Conservation (phyloP, 2,329 filamentous ascomycete genomes). For the Neoscytalidium dimidiatum region DNA sequence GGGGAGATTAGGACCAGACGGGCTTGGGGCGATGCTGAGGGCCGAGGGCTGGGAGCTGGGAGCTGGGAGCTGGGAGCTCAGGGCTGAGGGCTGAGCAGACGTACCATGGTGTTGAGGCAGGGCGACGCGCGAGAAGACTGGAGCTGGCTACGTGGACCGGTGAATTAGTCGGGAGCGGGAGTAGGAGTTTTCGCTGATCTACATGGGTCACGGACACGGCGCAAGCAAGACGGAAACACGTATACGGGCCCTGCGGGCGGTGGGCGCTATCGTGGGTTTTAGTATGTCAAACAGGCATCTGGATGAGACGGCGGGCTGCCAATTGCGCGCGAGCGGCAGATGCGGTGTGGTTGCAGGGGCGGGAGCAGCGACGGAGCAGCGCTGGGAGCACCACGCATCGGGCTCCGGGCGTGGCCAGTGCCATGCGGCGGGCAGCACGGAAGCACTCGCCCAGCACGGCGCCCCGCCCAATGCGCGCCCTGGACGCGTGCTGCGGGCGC, state of each 20-base stretch:
- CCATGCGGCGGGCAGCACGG: conserved; percentile 4
- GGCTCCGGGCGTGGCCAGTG: not conserved
- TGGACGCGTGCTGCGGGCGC: conserved; percentile 26
- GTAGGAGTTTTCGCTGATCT: conserved; percentile 18
- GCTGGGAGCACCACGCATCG: too few species aligned
- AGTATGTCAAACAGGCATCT: conserved; percentile 7
- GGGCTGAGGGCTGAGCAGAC: conserved; percentile 11
- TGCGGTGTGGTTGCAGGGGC: conserved; percentile 14
- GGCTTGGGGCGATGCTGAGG: too few species aligned
- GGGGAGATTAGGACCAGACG: conserved; percentile 2
- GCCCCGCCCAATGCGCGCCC: conserved; percentile 33
- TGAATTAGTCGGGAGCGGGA: conserved; percentile 4
- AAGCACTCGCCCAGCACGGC: not conserved
- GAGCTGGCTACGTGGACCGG: conserved; percentile 9
- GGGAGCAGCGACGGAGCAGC: not conserved
- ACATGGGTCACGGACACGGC: conserved; percentile 9
- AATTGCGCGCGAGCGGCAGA: conserved; percentile 4
- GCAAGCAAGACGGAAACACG: conserved; percentile 10
- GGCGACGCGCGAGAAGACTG: not conserved
- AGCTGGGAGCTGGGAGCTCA: too few species aligned
- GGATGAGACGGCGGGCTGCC: conserved; percentile 12
- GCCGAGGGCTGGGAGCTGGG: too few species aligned
- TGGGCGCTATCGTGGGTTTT: conserved; percentile 14
- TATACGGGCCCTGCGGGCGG: conserved; percentile 14
- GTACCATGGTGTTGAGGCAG: conserved; percentile 30